These are phyloP conservation scores for Diaporthe longicolla DNA, from an alignment of 2,329 filamentous ascomycete species.

Conservation along the genomic window DNA sequence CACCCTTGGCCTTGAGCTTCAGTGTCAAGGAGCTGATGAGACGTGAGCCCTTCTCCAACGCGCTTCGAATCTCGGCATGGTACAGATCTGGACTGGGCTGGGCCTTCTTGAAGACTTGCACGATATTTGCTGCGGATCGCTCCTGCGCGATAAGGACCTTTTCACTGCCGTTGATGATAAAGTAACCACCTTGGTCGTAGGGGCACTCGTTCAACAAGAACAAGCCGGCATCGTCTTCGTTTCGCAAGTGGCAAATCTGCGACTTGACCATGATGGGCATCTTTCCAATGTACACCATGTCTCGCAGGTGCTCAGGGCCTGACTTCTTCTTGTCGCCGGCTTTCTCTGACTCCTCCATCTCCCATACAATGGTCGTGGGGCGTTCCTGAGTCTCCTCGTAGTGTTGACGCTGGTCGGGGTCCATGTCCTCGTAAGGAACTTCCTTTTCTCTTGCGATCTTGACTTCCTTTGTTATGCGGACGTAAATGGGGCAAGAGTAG, in stretches of 20 bases:
- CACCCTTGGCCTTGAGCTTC: slow-evolving; percentile 90
- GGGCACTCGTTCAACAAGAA: slow-evolving; percentile 97
- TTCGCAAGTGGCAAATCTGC: slow-evolving; percentile 90
- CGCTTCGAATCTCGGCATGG: slow-evolving; percentile 95
- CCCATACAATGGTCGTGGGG: slow-evolving; percentile 72
- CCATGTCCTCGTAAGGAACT: slow-evolving; percentile 76
- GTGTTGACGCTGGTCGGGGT: slow-evolving; percentile 73
- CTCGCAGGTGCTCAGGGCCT: slow-evolving; percentile 70
- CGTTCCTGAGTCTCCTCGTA: slow-evolving; percentile 68
- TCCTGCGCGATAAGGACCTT: slow-evolving; percentile 99
- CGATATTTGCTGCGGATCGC: slow-evolving; percentile 96
- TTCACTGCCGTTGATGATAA: slow-evolving; percentile 98
- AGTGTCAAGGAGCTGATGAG: slow-evolving; percentile 94
- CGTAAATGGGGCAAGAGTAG: slow-evolving; percentile 92
- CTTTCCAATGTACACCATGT: slow-evolving; percentile 92
- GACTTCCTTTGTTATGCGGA: slow-evolving; percentile 88
- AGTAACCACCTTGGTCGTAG: slow-evolving; percentile 98
- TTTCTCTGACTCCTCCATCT: slow-evolving; percentile 71
- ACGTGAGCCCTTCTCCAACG: slow-evolving; percentile 94
- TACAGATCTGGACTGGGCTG: slow-evolving; percentile 92
- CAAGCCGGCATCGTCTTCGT: slow-evolving; percentile 85
- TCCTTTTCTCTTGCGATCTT: slow-evolving; percentile 85
- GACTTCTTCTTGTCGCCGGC: slow-evolving; percentile 61
- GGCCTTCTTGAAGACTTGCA: slow-evolving; percentile 99
- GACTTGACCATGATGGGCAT: slow-evolving; percentile 99